Conservation (phyloP, 352 stramenopile species). For the Phytophthora foliorum region DNA sequence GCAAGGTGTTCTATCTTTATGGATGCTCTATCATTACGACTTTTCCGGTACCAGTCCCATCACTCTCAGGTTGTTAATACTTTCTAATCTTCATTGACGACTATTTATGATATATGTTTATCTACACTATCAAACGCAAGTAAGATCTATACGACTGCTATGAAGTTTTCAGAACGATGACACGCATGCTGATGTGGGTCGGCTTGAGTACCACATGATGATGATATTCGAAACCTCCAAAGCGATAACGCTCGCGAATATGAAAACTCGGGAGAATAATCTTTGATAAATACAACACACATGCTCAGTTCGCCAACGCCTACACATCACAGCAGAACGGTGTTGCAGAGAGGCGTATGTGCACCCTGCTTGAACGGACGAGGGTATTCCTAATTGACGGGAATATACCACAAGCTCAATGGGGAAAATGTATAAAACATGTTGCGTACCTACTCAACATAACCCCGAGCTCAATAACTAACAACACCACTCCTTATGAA, state of each 20-base stretch:
- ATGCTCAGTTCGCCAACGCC: slow-evolving; percentile 29
- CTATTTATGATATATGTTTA: too few relatives aligned
- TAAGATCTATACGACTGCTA: too few relatives aligned
- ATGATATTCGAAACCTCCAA: slow-evolving; percentile 25
- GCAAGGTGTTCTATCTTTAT: too few relatives aligned
- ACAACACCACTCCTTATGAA: slow-evolving; percentile 21
- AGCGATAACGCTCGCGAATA: slow-evolving; percentile 33
- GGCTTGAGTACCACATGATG: too few relatives aligned
- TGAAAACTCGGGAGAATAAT: slow-evolving; percentile 33
- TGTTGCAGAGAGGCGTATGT: slow-evolving; percentile 33
- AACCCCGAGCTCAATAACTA: slow-evolving; percentile 16
- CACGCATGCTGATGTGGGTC: too few relatives aligned
- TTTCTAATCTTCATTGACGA: too few relatives aligned
- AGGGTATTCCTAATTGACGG: slow-evolving; percentile 25
- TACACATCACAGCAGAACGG: slow-evolving; percentile 39
- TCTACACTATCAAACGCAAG: too few relatives aligned
- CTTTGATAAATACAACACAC: slow-evolving; percentile 30
- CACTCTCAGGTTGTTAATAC: too few relatives aligned
- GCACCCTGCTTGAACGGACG: slow-evolving; percentile 28
- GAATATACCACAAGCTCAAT: slow-evolving; percentile 14
- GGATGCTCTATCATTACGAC: too few relatives aligned
- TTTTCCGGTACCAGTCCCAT: too few relatives aligned
- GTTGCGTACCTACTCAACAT: slow-evolving; percentile 24
- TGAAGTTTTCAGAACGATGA: too few relatives aligned
- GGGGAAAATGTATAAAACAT: slow-evolving; percentile 23